Base-by-base conservation (phyloP, 306 rosid species). In the Casuarina equisetifolia region DNA sequence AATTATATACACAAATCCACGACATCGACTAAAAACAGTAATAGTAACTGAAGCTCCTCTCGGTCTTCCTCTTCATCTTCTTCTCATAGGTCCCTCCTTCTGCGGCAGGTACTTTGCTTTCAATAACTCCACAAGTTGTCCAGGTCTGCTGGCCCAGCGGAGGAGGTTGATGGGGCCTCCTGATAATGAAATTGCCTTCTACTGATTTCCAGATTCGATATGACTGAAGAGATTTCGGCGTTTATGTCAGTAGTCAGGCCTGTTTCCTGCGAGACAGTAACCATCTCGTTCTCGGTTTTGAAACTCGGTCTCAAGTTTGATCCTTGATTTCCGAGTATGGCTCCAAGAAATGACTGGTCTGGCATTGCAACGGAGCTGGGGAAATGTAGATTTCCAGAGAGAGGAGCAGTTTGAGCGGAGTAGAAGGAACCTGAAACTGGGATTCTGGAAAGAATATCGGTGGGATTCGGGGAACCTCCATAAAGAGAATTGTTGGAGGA, bases 71-170 rank as follows among this genome's bases (percentile, higher is more conserved):
- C 32, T 3, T 9, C 32, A 5, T 45, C 61, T 74, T 49, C 61
- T 19, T 61, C 52, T 62, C 43, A 25, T 76, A 51, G 55, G 53
- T 1, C 20, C 35, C 19, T 35, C 59, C 64, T 32, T 35, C 11
- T 1, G 36, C 20, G 32, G 3, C 45, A 5, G 54, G 44, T 59
- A 5, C 5, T 9, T 67, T 68, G 52, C 62, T 40, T 67, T 80
- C 69, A 88, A 74, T 88, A 91, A 80, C 79, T 86, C 98, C 98
- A 94, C 69, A 89, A 74, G 39, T 66, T 61, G 36, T 81, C 91
- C 32, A 82, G 64, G 69, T 83, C 88, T 40, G 78, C 70, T 0
- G 85, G 64, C 6, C 86, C 86, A 82, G 83, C 85, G 40, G 88
- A 54, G 40, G 88, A 54, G 78, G 69, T 76, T 19, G 86, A 35